phyloP scores from a whole-genome alignment of 371 early-diverging fungal genomes.

The Mortierella sp. region DNA sequence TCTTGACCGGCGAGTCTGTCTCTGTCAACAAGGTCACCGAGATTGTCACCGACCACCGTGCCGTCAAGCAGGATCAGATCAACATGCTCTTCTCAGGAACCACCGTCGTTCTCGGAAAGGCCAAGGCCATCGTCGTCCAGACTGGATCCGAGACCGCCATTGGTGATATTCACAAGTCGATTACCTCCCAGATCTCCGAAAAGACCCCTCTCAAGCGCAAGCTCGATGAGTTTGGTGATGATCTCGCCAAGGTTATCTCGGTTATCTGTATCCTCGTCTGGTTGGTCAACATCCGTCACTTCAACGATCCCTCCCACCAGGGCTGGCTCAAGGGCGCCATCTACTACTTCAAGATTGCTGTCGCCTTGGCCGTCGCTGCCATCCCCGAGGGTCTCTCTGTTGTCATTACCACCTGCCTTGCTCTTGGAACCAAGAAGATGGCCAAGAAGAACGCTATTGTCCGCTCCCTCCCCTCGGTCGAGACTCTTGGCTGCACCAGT shows the following conservation, averaged over 20 bases:
- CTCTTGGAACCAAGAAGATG: conserved; percentile 97
- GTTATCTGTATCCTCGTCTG: conserved; percentile 97
- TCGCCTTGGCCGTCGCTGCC: conserved; percentile 99
- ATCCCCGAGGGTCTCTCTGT: conserved; percentile 99
- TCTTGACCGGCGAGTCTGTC: conserved; percentile 98
- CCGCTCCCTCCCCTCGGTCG: conserved; percentile 92
- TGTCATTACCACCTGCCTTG: conserved; percentile 97
- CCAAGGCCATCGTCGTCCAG: conserved; percentile 87
- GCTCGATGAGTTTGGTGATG: conserved; percentile 97
- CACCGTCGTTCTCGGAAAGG: conserved; percentile 95
- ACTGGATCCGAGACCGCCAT: conserved; percentile 94
- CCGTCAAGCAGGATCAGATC: conserved; percentile 95
- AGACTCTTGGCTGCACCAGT: conserved; percentile 97
- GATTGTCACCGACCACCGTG: conserved; percentile 74
- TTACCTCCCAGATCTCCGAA: conserved; percentile 88
- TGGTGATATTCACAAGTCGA: conserved; percentile 93
- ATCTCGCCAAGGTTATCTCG: conserved; percentile 94
- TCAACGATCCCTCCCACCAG: conserved; percentile 89
- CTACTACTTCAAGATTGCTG: conserved; percentile 98
- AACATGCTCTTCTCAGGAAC: conserved; percentile 98
- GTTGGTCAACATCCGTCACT: conserved; percentile 97
- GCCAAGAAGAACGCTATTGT: conserved; percentile 98
- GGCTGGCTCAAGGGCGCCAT: conserved; percentile 94
- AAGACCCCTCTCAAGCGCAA: conserved; percentile 96
- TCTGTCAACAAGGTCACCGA: conserved; percentile 87